Base-by-base conservation (phyloP, 208 protist genomes). In the Spongospora subterranea region DNA sequence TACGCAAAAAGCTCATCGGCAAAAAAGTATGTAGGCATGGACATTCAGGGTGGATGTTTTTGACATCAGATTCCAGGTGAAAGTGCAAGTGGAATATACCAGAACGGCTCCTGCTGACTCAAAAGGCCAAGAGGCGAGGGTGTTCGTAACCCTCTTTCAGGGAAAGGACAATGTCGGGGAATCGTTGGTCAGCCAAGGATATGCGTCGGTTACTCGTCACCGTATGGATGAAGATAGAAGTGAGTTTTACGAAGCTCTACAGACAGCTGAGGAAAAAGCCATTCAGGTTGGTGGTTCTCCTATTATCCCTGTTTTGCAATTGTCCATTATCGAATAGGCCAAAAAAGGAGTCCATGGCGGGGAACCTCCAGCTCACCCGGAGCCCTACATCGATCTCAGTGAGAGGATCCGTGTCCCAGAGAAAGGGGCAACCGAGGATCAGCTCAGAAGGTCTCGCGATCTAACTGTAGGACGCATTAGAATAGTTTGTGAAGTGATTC, bases 201-300 rank as follows among this genome's bases (percentile, higher is more conserved):
- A 45, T 43, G 71, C 71, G 6, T 35, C n/a, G 11, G 71, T 82
- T 43, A n/a, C 40, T 35, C n/a, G 40, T 35, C 71, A 82, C n/a
- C 71, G 71, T 82, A 82, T 82, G 71, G 71, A 82, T 82, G 71
- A 82, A 35, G 71, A 82, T 13, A 6, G 71, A 6, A 82, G 71
- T 43, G 71, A 35, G 40, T n/a, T 40, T 43, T 82, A 82, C 71
- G 71, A 82, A 82, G n/a, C 71, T 82, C 71, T 82, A 20, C 71
- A 82, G n/a, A 43, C 71, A 20, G 71, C 71, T 35, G 71, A 82
- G 35, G 40, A 43, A 35, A 82, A 82, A n/a, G 71, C 71, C n/a
- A 29, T 60, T n/a, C n/a, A n/a, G n/a, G n/a, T n/a, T n/a, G n/a
- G n/a, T n/a, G n/a, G n/a, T n/a, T n/a, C n/a, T n/a, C n/a, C n/a